phyloP scores from a whole-genome alignment of 140 eudicot species.

The Artemisia princeps region DNA sequence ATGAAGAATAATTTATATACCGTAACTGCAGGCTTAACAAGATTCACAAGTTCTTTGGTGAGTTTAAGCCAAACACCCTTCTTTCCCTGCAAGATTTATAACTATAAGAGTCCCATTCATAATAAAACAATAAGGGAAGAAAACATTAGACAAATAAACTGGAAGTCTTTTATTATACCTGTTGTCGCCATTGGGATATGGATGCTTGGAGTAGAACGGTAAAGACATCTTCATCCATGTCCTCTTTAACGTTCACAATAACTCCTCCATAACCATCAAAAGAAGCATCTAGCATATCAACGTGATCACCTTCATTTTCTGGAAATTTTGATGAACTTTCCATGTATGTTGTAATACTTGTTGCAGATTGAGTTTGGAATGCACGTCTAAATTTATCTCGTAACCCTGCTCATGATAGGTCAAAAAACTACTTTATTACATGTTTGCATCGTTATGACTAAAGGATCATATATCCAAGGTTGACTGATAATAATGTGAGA shows the following conservation, averaged over 20 bases:
- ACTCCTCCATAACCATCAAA: slow-evolving; percentile 57
- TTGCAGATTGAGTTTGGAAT: neutral
- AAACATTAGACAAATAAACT: neutral
- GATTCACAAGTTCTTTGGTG: slow-evolving; percentile 45
- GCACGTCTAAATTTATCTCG: neutral
- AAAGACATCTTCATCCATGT: slow-evolving; percentile 38
- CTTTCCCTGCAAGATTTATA: slow-evolving; percentile 42
- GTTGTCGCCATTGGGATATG: slow-evolving; percentile 43
- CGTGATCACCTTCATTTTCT: too few species aligned
- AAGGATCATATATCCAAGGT: too few species aligned
- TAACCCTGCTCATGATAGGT: slow-evolving; percentile 11
- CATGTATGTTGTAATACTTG: slow-evolving; percentile 15
- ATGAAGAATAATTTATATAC: slow-evolving; percentile 22
- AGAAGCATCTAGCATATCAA: slow-evolving; percentile 25
- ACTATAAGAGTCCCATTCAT: neutral
- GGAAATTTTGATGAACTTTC: slow-evolving; percentile 16
- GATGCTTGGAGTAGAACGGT: slow-evolving; percentile 46
- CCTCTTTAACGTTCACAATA: slow-evolving; percentile 36
- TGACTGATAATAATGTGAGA: too few species aligned
- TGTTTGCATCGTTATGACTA: neutral
- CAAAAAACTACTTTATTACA: neutral
- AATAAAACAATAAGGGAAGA: neutral
- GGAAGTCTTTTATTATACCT: slow-evolving; percentile 24
- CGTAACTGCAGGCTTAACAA: slow-evolving; percentile 58
- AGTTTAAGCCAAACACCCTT: slow-evolving; percentile 63